Conservation (phyloP, 2,329 filamentous ascomycete species). For the Eutypella sp. region DNA sequence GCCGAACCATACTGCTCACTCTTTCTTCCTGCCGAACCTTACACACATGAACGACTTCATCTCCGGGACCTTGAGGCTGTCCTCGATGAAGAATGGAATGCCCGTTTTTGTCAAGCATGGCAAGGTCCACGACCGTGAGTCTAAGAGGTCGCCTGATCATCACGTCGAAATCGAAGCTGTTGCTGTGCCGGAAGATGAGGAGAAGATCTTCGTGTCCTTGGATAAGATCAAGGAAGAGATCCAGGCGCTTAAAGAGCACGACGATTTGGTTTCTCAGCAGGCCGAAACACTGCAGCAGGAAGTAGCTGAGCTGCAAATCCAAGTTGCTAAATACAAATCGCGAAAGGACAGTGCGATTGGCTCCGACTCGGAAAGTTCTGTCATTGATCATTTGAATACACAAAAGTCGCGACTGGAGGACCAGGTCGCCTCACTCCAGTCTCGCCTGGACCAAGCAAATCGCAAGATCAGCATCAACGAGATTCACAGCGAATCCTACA, state of each 20-base stretch:
- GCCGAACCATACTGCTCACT: conserved; percentile 39
- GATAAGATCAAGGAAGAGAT: conserved; percentile 59
- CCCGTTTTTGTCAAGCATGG: conserved; percentile 53
- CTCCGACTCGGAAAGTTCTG: conserved; percentile 38
- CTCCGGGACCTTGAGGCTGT: conserved; percentile 49
- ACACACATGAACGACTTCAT: conserved; percentile 54
- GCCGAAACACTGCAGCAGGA: conserved; percentile 49
- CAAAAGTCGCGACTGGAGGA: conserved; percentile 59
- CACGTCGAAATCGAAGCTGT: conserved; percentile 48
- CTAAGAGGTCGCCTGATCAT: conserved; percentile 29
- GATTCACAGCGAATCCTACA: conserved; percentile 57
- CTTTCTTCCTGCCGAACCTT: conserved; percentile 51
- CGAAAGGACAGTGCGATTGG: conserved; percentile 40
- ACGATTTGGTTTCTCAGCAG: conserved; percentile 50
- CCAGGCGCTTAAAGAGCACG: conserved; percentile 49
- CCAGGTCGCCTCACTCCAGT: conserved; percentile 54
- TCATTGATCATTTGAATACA: conserved; percentile 37
- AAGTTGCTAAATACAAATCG: conserved; percentile 39
- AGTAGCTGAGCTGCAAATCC: conserved; percentile 44
- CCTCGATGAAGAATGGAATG: conserved; percentile 47
- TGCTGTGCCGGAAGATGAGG: conserved; percentile 47
- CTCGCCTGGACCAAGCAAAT: conserved; percentile 57
- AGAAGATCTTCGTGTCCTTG: conserved; percentile 55
- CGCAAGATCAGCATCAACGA: conserved; percentile 58
- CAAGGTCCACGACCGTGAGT: conserved; percentile 40